Percentiles rank a stretch among this genome's conserved stretches.
Evolutionary conservation across 768 basidiomycete species (phyloP).

Genomic region (Suillus variegatus): DNA sequence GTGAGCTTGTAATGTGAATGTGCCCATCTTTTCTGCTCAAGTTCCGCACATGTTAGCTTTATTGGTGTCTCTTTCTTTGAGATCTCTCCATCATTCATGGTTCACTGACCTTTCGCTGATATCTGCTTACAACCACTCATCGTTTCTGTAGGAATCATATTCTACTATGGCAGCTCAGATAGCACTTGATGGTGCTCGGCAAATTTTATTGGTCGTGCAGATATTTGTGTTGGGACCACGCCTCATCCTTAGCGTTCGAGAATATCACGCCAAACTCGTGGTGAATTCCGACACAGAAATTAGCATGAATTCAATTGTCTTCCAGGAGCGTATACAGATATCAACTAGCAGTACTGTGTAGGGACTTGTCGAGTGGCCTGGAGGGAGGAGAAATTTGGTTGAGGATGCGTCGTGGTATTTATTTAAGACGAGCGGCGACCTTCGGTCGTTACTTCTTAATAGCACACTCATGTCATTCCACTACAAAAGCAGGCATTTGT

Average conservation of each 20-base stretch:
- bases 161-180: background rate
- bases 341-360: no score
- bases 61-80: background rate
- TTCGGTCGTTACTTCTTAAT: no score
- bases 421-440: no score
- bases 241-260: background rate
- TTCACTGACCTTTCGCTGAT: background rate
- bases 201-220: background rate
- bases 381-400: no score
- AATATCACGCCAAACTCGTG: background rate
- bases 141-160: background rate
- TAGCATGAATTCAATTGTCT: background rate
- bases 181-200: background rate
- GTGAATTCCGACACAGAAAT: background rate
- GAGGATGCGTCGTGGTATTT: no score
- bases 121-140: background rate
- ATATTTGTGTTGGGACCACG: background rate
- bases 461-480: no score
- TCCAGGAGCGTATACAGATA: no score
- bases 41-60: background rate
- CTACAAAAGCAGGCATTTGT: no score
- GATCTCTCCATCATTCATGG: background rate
- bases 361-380: no score
- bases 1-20: no score
- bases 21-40: background rate